Percentiles rank a stretch among this genome's conserved stretches.
phyloP scores from a whole-genome alignment of 2,329 filamentous ascomycete genomes.

The Pyrenophora graminea region DNA sequence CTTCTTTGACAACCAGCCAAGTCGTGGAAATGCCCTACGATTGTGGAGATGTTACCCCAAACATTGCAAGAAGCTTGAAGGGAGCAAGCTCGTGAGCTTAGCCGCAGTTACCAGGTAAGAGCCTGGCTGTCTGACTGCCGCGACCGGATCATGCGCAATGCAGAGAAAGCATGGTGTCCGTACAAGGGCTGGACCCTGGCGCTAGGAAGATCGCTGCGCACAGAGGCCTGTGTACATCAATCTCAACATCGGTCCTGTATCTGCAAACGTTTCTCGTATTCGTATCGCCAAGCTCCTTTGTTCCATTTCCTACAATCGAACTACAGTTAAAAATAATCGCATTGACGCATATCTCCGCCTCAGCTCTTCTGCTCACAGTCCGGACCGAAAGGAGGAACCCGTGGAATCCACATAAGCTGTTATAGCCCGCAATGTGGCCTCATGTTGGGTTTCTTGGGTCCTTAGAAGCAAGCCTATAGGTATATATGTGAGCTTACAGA shows the following conservation, averaged over 20 bases:
- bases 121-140: constrained; percentile 3
- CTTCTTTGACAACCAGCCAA: too few species aligned
- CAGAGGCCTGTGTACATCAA: constrained; percentile 24
- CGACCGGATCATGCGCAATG: constrained; percentile 17
- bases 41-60: constrained; percentile 2
- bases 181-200: constrained; percentile 14
- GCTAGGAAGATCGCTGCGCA: constrained; percentile 21
- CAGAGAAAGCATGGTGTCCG: constrained; percentile 17
- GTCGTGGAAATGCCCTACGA: not conserved
- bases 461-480: constrained; percentile 16
- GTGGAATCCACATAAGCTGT: constrained; percentile 16
- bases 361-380: constrained; percentile 22
- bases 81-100: constrained; percentile 4
- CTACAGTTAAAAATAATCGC: not conserved
- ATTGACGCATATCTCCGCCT: constrained; percentile 23
- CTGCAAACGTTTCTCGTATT: constrained; percentile 23
- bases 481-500: constrained; percentile 28
- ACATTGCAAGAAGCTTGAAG: constrained; percentile 7
- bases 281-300: constrained; percentile 12
- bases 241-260: constrained; percentile 17
- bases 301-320: constrained; percentile 19
- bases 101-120: constrained; percentile 5
- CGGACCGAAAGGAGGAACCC: constrained; percentile 8
- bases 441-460: constrained; percentile 1
- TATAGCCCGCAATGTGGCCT: constrained; percentile 11